Evolutionary conservation across 2,329 filamentous ascomycete genomes (phyloP).

Genomic region (Fusarium concolor): DNA sequence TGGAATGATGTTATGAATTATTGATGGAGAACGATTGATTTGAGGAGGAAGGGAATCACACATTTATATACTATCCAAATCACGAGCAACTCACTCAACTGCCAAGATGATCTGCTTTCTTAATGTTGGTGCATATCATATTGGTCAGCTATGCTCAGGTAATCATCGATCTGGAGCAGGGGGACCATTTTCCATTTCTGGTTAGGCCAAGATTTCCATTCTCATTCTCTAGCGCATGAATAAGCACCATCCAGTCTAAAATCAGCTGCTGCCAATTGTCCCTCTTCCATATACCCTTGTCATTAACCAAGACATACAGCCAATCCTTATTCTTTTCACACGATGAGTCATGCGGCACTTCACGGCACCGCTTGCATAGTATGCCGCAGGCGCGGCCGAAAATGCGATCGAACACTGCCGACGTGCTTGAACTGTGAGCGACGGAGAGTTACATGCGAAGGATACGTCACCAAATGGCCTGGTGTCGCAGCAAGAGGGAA

Average conservation of each 20-base stretch:
- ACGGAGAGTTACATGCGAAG: conserved; percentile 5
- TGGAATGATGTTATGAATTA: fast-evolving
- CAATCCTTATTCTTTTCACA: no score
- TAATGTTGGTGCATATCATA: neutral
- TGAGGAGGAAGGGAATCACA: fast-evolving
- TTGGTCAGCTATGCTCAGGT: conserved; percentile 12
- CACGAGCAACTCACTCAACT: no score
- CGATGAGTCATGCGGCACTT: neutral
- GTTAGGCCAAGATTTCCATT: neutral
- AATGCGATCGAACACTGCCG: conserved; percentile 2
- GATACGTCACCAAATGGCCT: conserved; percentile 20
- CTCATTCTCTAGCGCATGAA: no score
- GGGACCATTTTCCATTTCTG: neutral
- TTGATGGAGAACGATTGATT: fast-evolving
- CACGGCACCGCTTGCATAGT: neutral
- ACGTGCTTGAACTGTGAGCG: conserved; percentile 8
- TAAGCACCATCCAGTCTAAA: no score
- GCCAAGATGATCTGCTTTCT: no score
- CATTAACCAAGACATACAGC: no score
- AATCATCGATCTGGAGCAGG: neutral
- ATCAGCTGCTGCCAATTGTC: no score
- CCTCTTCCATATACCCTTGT: no score
- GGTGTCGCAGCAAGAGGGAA: conserved; percentile 15
- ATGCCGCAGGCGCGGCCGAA: neutral
- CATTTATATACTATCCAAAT: neutral